phyloP scores from a whole-genome alignment of 1,139 yeast species.

The Saccharomycopsis crataegensis region DNA sequence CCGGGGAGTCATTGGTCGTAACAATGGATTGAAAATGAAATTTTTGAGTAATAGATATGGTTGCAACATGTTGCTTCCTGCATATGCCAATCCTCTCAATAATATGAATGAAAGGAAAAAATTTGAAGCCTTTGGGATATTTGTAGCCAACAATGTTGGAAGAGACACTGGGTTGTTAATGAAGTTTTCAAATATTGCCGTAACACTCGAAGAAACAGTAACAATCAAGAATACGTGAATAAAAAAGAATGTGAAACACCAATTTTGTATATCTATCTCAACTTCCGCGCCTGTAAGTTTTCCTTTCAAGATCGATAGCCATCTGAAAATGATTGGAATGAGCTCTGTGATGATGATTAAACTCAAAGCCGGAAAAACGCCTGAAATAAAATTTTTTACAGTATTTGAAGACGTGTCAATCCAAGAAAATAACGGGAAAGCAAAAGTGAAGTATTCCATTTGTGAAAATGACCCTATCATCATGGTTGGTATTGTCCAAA shows the following conservation, averaged over 20 bases:
- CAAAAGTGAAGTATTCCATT: constrained; percentile 47
- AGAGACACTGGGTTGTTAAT: constrained; percentile 66
- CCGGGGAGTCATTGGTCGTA: constrained; percentile 45
- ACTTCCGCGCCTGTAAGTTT: constrained; percentile 47
- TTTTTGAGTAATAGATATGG: constrained; percentile 40
- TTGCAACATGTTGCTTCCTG: constrained; percentile 61
- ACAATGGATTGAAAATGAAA: constrained; percentile 32
- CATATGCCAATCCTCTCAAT: constrained; percentile 63
- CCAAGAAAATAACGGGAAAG: constrained; percentile 49
- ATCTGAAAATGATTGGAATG: constrained; percentile 45
- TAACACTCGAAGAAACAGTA: constrained; percentile 74
- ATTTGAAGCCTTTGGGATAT: constrained; percentile 75
- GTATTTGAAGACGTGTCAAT: constrained; percentile 46
- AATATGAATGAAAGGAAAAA: constrained; percentile 72
- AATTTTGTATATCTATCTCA: constrained; percentile 54
- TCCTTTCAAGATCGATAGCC: constrained; percentile 43
- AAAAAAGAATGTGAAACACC: constrained; percentile 67
- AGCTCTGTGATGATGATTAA: constrained; percentile 50
- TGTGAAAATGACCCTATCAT: constrained; percentile 62
- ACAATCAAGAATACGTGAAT: constrained; percentile 80
- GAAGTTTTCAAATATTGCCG: constrained; percentile 56
- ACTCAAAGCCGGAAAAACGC: constrained; percentile 53
- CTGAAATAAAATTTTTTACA: constrained; percentile 44
- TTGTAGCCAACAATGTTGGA: constrained; percentile 62
- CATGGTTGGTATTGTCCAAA: constrained; percentile 70